Conservation (phyloP, 257 asterid genomes). For the Ilex asprella region DNA sequence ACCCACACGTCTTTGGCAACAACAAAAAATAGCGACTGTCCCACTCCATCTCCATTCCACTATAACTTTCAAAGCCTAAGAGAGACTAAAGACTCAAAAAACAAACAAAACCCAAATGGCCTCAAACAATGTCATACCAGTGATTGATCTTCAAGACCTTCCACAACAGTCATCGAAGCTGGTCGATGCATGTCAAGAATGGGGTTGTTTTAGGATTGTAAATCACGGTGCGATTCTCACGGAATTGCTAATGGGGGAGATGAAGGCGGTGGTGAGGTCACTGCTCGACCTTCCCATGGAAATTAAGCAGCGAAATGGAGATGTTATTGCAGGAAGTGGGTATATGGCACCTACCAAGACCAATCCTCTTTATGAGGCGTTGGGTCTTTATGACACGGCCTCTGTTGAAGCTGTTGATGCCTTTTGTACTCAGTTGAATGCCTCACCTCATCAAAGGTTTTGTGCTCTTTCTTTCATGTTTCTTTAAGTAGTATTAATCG, state of each 20-base stretch:
- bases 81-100: too few relatives aligned
- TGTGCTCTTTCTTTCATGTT: too few relatives aligned
- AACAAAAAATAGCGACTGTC: too few relatives aligned
- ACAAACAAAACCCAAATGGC: background rate
- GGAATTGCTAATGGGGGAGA: conserved; percentile 38
- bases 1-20: too few relatives aligned
- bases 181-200: conserved; percentile 45
- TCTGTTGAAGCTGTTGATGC: conserved; percentile 32
- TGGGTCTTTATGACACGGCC: conserved; percentile 57
- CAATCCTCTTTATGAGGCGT: conserved; percentile 60
- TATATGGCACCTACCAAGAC: conserved; percentile 42
- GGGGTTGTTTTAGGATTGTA: conserved; percentile 51
- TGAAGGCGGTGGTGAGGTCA: conserved; percentile 37
- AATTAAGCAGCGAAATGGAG: conserved; percentile 39
- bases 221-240: conserved; percentile 28
- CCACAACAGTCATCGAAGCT: conserved; percentile 24
- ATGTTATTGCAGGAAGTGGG: conserved; percentile 51
- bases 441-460: conserved; percentile 52
- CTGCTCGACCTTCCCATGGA: conserved; percentile 48
- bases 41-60: too few relatives aligned
- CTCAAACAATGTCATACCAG: conserved; percentile 20
- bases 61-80: too few relatives aligned
- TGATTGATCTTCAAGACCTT: conserved; percentile 34
- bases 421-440: conserved; percentile 41
- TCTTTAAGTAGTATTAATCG: too few relatives aligned